Conservation (phyloP, 2,329 filamentous ascomycete genomes). For the Pseudocercospora crystallina region DNA sequence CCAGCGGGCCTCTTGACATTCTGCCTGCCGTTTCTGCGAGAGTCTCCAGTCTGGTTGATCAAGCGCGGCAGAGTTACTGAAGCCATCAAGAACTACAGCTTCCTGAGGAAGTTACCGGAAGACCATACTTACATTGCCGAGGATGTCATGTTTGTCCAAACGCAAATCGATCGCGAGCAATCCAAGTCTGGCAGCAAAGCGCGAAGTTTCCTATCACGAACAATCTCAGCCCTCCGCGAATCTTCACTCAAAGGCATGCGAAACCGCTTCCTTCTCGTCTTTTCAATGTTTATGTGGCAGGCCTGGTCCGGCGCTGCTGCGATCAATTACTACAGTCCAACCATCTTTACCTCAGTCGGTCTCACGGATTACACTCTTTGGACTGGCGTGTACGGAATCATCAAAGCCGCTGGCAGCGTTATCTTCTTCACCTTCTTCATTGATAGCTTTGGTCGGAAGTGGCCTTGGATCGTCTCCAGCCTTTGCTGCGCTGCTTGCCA, state of each 20-base stretch:
- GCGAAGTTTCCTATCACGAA: conserved; percentile 31
- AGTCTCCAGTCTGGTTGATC: conserved; percentile 36
- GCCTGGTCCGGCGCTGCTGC: conserved; percentile 36
- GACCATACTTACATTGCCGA: conserved; percentile 29
- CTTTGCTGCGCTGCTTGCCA: conserved; percentile 38
- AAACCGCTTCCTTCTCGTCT: conserved; percentile 42
- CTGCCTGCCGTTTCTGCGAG: conserved; percentile 32
- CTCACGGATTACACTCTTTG: conserved; percentile 37
- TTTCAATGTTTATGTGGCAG: conserved; percentile 44
- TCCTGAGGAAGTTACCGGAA: conserved; percentile 21
- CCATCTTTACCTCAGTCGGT: conserved; percentile 39
- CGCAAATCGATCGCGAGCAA: conserved; percentile 35
- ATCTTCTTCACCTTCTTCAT: conserved; percentile 41
- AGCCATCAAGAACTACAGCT: conserved; percentile 21
- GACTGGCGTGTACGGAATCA: conserved; percentile 40
- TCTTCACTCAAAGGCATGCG: conserved; percentile 38
- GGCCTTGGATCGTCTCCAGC: conserved; percentile 40
- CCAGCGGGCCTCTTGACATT: conserved; percentile 34
- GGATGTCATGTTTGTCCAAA: conserved; percentile 35
- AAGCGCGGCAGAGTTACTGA: conserved; percentile 24
- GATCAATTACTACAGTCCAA: conserved; percentile 40
- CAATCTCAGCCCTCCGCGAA: conserved; percentile 36
- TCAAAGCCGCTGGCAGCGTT: conserved; percentile 38
- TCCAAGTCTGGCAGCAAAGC: conserved; percentile 30
- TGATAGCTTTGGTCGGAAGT: conserved; percentile 38